Conservation (phyloP, 495 filamentous ascomycete genomes). For the Neurospora sp. region DNA sequence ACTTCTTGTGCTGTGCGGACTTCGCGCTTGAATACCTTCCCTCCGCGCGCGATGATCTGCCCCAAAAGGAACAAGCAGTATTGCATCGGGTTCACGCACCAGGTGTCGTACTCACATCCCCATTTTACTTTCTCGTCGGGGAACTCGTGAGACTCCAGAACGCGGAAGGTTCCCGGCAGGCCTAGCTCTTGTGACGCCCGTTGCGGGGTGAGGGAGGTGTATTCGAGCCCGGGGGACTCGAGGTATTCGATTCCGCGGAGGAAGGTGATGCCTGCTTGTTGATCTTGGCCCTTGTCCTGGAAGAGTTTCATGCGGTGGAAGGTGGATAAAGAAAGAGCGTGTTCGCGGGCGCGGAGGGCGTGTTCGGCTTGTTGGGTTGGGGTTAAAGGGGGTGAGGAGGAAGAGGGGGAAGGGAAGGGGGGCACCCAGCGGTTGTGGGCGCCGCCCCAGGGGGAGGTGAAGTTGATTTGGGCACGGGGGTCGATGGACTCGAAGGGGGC, state of each 20-base stretch:
- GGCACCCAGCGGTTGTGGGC: conserved; percentile 51
- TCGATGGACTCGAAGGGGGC: conserved; percentile 33
- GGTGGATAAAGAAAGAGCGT: conserved; percentile 40
- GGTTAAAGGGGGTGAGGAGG: background rate
- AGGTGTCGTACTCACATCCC: conserved; percentile 49
- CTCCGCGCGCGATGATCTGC: conserved; percentile 41
- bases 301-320: conserved; percentile 40
- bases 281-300: conserved; percentile 26
- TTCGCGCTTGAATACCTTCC: conserved; percentile 30
- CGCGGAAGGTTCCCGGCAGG: conserved; percentile 33
- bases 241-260: conserved; percentile 51
- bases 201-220: conserved; percentile 20
- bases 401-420: conserved; percentile 9
- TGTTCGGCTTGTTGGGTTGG: background rate
- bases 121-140: conserved; percentile 37
- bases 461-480: conserved; percentile 41
- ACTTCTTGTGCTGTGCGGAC: conserved; percentile 10
- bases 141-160: conserved; percentile 27
- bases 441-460: conserved; percentile 56
- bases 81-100: conserved; percentile 52
- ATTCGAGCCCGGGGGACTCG: conserved; percentile 34
- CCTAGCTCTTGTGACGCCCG: conserved; percentile 27
- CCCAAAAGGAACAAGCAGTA: conserved; percentile 49
- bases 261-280: conserved; percentile 38
- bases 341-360: conserved; percentile 28